Conservation (phyloP, 2,329 filamentous ascomycete species). For the Colletotrichum salicis region DNA sequence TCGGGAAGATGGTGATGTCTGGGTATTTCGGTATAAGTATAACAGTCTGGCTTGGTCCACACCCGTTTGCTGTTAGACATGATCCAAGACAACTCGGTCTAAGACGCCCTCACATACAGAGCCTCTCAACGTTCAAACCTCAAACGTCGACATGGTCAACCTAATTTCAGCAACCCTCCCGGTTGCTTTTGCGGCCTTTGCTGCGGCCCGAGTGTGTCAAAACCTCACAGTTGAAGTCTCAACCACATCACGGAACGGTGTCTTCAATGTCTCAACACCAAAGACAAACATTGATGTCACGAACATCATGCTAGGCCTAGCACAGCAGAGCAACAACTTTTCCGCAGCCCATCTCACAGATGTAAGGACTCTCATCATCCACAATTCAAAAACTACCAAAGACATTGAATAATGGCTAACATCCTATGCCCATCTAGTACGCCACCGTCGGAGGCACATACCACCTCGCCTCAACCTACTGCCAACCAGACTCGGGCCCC, state of each 20-base stretch:
- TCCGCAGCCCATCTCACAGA: slow-evolving; percentile 55
- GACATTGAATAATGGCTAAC: not conserved
- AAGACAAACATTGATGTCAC: slow-evolving; percentile 66
- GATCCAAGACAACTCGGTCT: not conserved
- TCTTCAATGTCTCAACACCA: slow-evolving; percentile 61
- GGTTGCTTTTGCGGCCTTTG: slow-evolving; percentile 41
- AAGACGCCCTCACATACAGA: not conserved
- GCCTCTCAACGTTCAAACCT: not conserved
- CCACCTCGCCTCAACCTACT: slow-evolving; percentile 70
- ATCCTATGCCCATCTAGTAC: slow-evolving; percentile 48
- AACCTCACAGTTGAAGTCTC: slow-evolving; percentile 67
- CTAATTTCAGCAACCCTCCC: slow-evolving; percentile 28
- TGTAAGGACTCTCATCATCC: slow-evolving; percentile 42
- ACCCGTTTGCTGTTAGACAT: not conserved
- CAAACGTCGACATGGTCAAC: slow-evolving; percentile 39
- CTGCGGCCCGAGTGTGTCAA: slow-evolving; percentile 50
- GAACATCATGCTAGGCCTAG: slow-evolving; percentile 63
- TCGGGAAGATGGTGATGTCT: not conserved
- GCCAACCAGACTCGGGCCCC: slow-evolving; percentile 61
- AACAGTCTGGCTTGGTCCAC: not conserved
- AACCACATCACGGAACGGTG: slow-evolving; percentile 63
- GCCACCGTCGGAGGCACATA: slow-evolving; percentile 63
- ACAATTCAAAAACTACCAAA: not conserved
- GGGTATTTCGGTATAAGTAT: not conserved
- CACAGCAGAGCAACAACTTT: slow-evolving; percentile 61